These are phyloP conservation scores for Gymnopus androsaceus DNA, from an alignment of 1,284 basidiomycete genomes.

Conservation along the genomic window DNA sequence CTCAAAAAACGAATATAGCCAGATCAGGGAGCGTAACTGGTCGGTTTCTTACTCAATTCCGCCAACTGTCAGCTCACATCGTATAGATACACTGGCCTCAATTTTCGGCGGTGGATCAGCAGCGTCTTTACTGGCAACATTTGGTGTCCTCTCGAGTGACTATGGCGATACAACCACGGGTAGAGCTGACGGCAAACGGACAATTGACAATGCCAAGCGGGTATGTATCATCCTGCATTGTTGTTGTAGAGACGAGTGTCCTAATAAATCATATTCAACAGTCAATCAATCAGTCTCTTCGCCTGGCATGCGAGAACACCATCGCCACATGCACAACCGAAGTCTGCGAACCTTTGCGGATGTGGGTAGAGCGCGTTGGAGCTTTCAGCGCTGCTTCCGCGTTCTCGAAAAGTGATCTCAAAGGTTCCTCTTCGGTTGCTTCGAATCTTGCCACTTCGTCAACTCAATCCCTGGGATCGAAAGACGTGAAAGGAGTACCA, in stretches of 20 bases:
- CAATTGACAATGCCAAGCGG: constrained; percentile 13
- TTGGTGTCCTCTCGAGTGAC: not conserved
- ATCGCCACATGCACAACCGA: constrained; percentile 7
- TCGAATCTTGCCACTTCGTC: not conserved
- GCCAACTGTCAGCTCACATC: not conserved
- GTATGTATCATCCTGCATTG: not conserved
- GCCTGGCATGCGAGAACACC: constrained; percentile 10
- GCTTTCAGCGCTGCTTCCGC: constrained; percentile 8
- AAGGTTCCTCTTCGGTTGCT: not conserved
- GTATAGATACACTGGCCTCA: constrained; percentile 5
- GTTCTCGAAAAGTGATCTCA: not conserved
- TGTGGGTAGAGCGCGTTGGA: constrained; percentile 13
- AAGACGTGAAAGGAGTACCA: constrained; percentile 8
- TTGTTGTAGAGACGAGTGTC: not conserved
- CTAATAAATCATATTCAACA: not conserved
- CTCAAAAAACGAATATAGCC: not conserved
- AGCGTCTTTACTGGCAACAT: constrained; percentile 2
- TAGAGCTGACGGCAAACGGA: constrained; percentile 10
- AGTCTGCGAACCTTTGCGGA: constrained; percentile 6
- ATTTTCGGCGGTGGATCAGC: constrained; percentile 5
- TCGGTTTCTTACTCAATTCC: not conserved
- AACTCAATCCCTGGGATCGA: constrained; percentile 1
- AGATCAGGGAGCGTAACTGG: constrained; percentile 2
- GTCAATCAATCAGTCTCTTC: constrained; percentile 14
- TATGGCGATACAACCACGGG: not conserved